Base-by-base conservation (phyloP, 768 basidiomycete genomes). In the Boletus subcaerulescens region DNA sequence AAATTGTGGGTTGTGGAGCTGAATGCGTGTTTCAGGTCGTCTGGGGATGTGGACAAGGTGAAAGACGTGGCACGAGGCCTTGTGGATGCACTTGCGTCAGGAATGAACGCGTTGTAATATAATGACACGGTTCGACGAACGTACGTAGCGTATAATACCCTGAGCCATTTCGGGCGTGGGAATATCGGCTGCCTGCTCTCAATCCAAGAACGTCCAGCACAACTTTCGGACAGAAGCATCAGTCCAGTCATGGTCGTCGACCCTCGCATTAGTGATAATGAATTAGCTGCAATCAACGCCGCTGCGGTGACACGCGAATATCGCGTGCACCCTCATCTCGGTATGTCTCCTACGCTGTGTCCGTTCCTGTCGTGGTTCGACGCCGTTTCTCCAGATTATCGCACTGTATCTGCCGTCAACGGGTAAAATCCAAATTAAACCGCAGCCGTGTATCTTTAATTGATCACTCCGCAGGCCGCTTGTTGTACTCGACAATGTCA, bases 361-460 rank as follows among this genome's bases (percentile, higher is more conserved):
- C 59, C 55, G 29, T 60, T 20, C 22, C 26, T 33, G 5, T 36
- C 38, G 39, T 45, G 48, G 35, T 43, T 53, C 49, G 46, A 63
- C 60, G 5, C 46, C 45, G 15, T 63, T 47, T 47, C 44, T 61
- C 26, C 68, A 95, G 94, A 98, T 74, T 98, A 98, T 76, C 84
- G 93, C 59, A 98, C 95, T n/a, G 97, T 99, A 48, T 93, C 94
- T 65, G 96, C 94, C 58, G 89, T 98, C 75, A 98, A 98, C 67
- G 97, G 96, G 94, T 91, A 67, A 75, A 84, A 72, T 29, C 32
- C 15, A 45, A 45, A 45, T 38, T 26, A 11, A 40, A 48, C 14
- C 42, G 22, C 22, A 51, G 47, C 22, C 24, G 45, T 24, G 7
- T 32, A 50, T 53, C 48, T 53, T 52, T 56, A 33, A 60, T 56